Conservation (phyloP, 2,329 filamentous ascomycete genomes). For the Incumbomyces delicatus region DNA sequence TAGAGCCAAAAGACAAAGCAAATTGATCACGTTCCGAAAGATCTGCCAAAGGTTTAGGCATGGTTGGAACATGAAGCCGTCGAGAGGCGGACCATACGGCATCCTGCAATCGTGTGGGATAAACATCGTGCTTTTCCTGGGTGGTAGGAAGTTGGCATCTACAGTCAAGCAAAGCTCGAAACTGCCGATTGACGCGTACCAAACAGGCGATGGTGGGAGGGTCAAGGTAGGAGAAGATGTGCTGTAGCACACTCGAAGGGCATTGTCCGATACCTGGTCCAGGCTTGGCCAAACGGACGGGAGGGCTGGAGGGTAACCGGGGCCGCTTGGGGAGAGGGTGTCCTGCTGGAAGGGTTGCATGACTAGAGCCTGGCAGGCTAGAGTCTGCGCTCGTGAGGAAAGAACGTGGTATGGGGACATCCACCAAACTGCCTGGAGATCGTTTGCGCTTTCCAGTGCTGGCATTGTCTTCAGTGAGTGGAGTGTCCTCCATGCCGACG, state of each 20-base stretch:
- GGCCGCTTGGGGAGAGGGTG: constrained; percentile 4
- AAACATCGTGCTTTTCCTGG: constrained; percentile 11
- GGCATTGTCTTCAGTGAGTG: constrained; percentile 3
- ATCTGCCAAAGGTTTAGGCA: constrained; percentile 58
- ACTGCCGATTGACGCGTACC: constrained; percentile 57
- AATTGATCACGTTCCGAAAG: constrained; percentile 69
- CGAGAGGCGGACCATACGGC: constrained; percentile 62
- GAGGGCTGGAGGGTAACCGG: constrained; percentile 5
- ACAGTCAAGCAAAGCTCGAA: constrained; percentile 51
- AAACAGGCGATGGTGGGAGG: constrained; percentile 55
- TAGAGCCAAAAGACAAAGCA: constrained; percentile 52
- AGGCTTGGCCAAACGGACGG: neutral
- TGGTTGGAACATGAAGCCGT: constrained; percentile 52
- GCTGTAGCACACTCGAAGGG: constrained; percentile 49
- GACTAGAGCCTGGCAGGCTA: neutral
- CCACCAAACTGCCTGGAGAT: constrained; percentile 7
- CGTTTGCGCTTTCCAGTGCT: constrained; percentile 5
- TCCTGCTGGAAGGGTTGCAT: neutral
- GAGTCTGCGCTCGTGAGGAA: neutral
- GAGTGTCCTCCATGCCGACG: constrained; percentile 5
- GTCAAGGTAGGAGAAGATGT: constrained; percentile 57
- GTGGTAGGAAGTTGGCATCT: constrained; percentile 24
- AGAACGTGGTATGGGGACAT: constrained; percentile 5
- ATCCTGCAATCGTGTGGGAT: constrained; percentile 45
- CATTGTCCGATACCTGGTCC: neutral